phyloP scores from a whole-genome alignment of 805 yeast species.

The Metschnikowia amazonensis region DNA sequence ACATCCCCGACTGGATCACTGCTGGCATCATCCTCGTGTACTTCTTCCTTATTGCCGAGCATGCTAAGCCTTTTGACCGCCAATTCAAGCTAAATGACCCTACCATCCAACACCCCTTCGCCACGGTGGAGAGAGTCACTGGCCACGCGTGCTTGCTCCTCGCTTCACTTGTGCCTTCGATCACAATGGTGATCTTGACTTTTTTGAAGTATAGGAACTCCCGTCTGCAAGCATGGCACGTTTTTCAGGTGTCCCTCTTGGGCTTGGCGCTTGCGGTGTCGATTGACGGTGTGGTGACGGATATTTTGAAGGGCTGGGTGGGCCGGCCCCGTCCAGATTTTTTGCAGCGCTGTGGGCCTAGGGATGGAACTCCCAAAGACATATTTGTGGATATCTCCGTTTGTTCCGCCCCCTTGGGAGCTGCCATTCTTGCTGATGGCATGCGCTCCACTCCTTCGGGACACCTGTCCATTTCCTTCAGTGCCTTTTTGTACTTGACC shows the following conservation, averaged over 20 bases:
- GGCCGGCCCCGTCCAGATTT: conserved; percentile 23
- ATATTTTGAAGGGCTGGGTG: conserved; percentile 34
- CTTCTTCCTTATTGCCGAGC: conserved; percentile 31
- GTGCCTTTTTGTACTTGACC: conserved; percentile 45
- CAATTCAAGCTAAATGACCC: conserved; percentile 32
- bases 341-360: conserved; percentile 17
- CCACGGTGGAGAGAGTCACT: conserved; percentile 29
- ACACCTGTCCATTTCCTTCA: conserved; percentile 51
- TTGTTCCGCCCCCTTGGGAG: conserved; percentile 26
- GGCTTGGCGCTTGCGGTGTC: conserved; percentile 28
- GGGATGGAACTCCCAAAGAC: conserved; percentile 12
- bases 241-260: conserved; percentile 28
- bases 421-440: conserved; percentile 41
- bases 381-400: conserved; percentile 20
- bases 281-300: conserved; percentile 33
- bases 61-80: conserved; percentile 32
- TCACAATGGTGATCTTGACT: conserved; percentile 18
- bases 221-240: conserved; percentile 19
- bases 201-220: conserved; percentile 10
- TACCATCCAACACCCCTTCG: conserved; percentile 35
- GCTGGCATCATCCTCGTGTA: conserved; percentile 21
- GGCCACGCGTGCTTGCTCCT: conserved; percentile 25
- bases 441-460: conserved; percentile 58
- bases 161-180: conserved; percentile 25
- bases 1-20: conserved; percentile 32